Base-by-base conservation (phyloP, 2,329 filamentous ascomycete genomes). In the Chrysoporthe deuterocubensis region DNA sequence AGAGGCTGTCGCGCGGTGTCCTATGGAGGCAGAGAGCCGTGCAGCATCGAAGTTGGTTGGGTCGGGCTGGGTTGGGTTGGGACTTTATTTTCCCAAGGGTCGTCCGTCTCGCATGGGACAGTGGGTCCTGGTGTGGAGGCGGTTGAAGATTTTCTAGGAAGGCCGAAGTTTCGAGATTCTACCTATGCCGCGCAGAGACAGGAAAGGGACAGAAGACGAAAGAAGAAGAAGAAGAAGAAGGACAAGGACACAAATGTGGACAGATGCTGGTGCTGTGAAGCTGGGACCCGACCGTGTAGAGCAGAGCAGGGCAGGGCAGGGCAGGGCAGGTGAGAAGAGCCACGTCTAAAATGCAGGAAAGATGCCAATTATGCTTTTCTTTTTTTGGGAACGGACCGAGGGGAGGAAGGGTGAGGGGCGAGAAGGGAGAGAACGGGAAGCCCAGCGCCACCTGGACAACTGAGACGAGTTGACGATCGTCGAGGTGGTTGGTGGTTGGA, bases 161-260 rank as follows among this genome's bases (percentile, higher is more conserved):
- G 34, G 54, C 54, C 34, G 54, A 57, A 57, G 6, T 57, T 61
- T 61, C 56, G 65, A 67, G 62, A 43, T 59, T 42, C 48, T 18
- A 48, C 32, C 48, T 18, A 48, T 44, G 42, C 43, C 32, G 59
- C 43, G 13, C 42, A 40, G 18, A 32, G 7, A n/a, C 5, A 18
- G 40, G 16, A 8, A 18, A 57, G 34, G n/a, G 54, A 57, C 7
- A 16, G 44, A 57, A 6, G 50, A 7, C 21, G 32, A 7, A 48
- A n/a, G 3, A 48, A 34, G 16, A 54, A 18, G 13, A 48, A n/a
- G 3, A 48, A 34, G 16, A 54, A 18, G 13, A 50, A 48, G 14
- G 48, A 52, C 11, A 13, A 52, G 21, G 48, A 26, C 26, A 26
- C 26, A 26, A 26, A n/a, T 46, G 44, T 4, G 44, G 44, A 46